Conservation (phyloP, 495 filamentous ascomycete species). For the Hypoxylon rickii region DNA sequence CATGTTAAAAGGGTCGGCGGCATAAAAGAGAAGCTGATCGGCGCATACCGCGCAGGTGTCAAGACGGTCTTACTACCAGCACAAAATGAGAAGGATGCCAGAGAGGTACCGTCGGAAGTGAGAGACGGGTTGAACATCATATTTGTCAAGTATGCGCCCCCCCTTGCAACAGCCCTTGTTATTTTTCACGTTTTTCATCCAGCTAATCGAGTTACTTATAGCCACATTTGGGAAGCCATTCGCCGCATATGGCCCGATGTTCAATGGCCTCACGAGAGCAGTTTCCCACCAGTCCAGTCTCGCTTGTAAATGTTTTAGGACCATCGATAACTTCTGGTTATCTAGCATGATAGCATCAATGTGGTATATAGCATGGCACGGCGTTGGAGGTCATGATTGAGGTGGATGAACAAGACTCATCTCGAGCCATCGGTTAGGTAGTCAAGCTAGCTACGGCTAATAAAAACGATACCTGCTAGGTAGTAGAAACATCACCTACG, state of each 20-base stretch:
- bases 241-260: slow-evolving; percentile 81
- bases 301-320: slow-evolving; percentile 25
- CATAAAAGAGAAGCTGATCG: slow-evolving; percentile 99
- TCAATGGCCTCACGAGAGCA: slow-evolving; percentile 74
- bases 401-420: neutral
- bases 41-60: slow-evolving; percentile 88
- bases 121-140: slow-evolving; percentile 85
- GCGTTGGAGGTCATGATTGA: slow-evolving; percentile 21
- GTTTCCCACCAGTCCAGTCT: slow-evolving; percentile 40
- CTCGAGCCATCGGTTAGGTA: slow-evolving; percentile 6
- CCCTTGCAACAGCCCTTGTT: neutral
- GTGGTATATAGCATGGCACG: slow-evolving; percentile 19
- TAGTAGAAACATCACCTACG: slow-evolving; percentile 28
- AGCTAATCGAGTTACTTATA: slow-evolving; percentile 43
- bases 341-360: slow-evolving; percentile 15
- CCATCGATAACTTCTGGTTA: slow-evolving; percentile 16
- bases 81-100: slow-evolving; percentile 90
- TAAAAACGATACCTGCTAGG: too few relatives aligned
- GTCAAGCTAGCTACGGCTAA: slow-evolving; percentile 6
- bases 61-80: slow-evolving; percentile 90
- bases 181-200: slow-evolving; percentile 1
- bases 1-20: slow-evolving; percentile 88
- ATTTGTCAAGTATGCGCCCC: slow-evolving; percentile 71
- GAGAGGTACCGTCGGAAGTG: slow-evolving; percentile 90
- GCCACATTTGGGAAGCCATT: slow-evolving; percentile 90